phyloP scores from a whole-genome alignment of 1,284 basidiomycete genomes.

The Phlebopus sp. region DNA sequence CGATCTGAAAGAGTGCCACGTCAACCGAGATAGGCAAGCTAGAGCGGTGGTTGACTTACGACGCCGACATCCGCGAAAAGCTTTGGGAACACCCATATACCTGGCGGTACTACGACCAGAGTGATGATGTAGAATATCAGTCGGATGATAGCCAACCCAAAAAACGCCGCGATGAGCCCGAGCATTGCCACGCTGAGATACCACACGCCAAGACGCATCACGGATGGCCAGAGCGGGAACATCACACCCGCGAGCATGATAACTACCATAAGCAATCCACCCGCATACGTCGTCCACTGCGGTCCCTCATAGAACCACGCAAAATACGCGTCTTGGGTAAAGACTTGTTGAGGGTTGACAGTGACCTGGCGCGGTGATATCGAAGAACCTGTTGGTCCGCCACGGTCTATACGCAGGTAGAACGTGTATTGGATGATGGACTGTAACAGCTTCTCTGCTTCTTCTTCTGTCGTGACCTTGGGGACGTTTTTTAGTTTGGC shows the following conservation, averaged over 20 bases:
- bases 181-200: conserved; percentile 90
- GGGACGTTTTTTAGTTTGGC: conserved; percentile 86
- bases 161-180: conserved; percentile 88
- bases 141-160: conserved; percentile 88
- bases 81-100: conserved; percentile 99
- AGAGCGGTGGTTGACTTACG: conserved; percentile 53
- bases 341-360: conserved; percentile 82
- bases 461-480: conserved; percentile 71
- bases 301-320: conserved; percentile 98
- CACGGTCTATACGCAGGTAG: conserved; percentile 86
- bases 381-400: conserved; percentile 63
- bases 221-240: conserved; percentile 98
- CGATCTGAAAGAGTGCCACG: conserved; percentile 58
- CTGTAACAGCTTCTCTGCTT: conserved; percentile 71
- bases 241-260: conserved; percentile 97
- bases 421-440: conserved; percentile 83
- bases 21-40: conserved; percentile 6
- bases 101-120: conserved; percentile 81
- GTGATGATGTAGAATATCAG: conserved; percentile 95
- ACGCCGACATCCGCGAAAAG: conserved; percentile 99
- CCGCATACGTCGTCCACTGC: conserved; percentile 92
- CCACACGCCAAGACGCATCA: conserved; percentile 94
- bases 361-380: conserved; percentile 79
- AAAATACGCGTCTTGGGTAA: conserved; percentile 79
- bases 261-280: conserved; percentile 88